These are phyloP conservation scores for Excoecaria agallocha DNA, from an alignment of 345 rosid genomes.

Conservation along the genomic window DNA sequence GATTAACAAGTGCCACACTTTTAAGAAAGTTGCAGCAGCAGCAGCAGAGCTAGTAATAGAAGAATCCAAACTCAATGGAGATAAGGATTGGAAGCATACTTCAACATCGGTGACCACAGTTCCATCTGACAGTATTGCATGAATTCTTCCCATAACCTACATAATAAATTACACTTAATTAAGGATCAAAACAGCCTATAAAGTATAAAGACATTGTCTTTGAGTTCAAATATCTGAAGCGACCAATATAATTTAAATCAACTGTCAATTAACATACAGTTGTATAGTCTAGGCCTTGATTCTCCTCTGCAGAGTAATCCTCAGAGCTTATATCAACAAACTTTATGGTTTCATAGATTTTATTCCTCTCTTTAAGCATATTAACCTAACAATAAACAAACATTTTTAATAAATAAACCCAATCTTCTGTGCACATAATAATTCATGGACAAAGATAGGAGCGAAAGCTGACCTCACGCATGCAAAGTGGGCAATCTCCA, in stretches of 20 bases:
- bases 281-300: conserved; percentile 81
- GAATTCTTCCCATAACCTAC: conserved; percentile 92
- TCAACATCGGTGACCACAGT: conserved; percentile 81
- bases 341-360: conserved; percentile 58
- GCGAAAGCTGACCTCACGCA: conserved; percentile 64
- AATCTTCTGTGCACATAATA: not conserved
- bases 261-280: conserved; percentile 39
- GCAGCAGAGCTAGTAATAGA: not conserved
- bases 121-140: conserved; percentile 86
- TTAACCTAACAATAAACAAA: conserved; percentile 47
- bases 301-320: conserved; percentile 61
- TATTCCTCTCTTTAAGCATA: conserved; percentile 84
- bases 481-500: conserved; percentile 94
- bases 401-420: not conserved
- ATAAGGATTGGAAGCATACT: conserved; percentile 36
- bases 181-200: not conserved
- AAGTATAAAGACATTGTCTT: not conserved
- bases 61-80: not conserved
- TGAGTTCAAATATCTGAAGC: not conserved
- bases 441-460: not conserved
- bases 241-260: not conserved
- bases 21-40: not conserved
- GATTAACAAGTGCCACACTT: not conserved
- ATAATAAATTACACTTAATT: conserved; percentile 4
- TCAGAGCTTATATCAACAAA: conserved; percentile 74